Percentiles rank a stretch among this genome's conserved stretches.
These are phyloP conservation scores for Phialophora verrucosa DNA, from an alignment of 2,329 filamentous ascomycete species.

Conservation along the genomic window DNA sequence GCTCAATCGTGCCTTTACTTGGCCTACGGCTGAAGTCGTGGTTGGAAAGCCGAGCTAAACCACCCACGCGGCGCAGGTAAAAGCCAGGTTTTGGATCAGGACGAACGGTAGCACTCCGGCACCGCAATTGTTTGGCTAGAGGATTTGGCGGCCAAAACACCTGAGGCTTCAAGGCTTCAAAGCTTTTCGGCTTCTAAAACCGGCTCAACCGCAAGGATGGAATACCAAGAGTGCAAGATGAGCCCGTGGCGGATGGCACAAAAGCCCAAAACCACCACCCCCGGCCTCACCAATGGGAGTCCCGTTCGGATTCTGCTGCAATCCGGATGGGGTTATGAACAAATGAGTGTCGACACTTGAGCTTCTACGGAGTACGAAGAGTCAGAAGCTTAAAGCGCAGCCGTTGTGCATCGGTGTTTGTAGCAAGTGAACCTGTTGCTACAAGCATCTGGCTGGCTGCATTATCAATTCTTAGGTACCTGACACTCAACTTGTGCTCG, in stretches of 20 bases:
- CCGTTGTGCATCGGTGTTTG: neutral
- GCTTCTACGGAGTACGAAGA: neutral
- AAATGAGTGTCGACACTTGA: neutral
- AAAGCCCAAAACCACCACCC: neutral
- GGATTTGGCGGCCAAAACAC: neutral
- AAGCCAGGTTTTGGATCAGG: neutral
- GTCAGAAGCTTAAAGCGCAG: neutral
- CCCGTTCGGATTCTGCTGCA: neutral
- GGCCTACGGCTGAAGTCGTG: neutral
- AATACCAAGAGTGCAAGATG: neutral
- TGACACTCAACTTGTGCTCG: neutral
- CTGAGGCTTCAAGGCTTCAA: conserved; percentile 6
- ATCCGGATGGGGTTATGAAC: neutral
- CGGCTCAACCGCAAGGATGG: conserved; percentile 2
- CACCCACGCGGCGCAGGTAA: neutral
- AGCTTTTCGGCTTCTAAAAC: conserved; percentile 19
- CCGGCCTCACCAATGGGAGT: conserved; percentile 1
- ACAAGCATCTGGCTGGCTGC: conserved; percentile 2
- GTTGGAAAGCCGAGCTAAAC: conserved; percentile 2
- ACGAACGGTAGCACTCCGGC: conserved; percentile 10
- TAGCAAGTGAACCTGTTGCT: neutral
- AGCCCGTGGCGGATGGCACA: conserved; percentile 10
- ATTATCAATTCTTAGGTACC: conserved; percentile 10
- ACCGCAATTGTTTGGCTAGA: conserved; percentile 10
- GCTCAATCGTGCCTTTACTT: conserved; percentile 1